Evolutionary conservation across 495 filamentous ascomycete species (phyloP).

Genomic region (Talaromyces ruber): DNA sequence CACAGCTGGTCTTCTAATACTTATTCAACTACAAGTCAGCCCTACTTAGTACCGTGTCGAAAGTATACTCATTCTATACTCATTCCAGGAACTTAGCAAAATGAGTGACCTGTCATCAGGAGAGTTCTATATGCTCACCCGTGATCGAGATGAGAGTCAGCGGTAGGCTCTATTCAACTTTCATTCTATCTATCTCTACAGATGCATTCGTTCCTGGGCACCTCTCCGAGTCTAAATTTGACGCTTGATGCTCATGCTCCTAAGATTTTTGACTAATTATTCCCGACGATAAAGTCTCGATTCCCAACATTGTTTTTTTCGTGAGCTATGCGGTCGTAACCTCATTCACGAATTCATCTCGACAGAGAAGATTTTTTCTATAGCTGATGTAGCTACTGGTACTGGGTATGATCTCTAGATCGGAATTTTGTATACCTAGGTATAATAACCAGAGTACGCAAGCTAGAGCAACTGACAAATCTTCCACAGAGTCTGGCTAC

Average conservation of each 20-base stretch:
- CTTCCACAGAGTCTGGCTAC: conserved; percentile 13
- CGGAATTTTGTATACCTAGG: neutral
- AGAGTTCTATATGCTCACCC: neutral
- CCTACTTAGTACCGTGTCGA: too few species aligned
- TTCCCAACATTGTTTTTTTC: conserved; percentile 17
- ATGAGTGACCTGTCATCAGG: neutral
- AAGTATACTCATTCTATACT: neutral
- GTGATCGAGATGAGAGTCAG: neutral
- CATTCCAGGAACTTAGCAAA: neutral
- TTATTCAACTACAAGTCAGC: too few species aligned
- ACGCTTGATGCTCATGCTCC: neutral
- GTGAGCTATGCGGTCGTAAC: conserved; percentile 11
- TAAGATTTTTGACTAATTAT: neutral
- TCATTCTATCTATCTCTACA: neutral
- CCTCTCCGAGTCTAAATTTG: too few species aligned
- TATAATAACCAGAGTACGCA: too few species aligned
- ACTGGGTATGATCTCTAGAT: conserved; percentile 19
- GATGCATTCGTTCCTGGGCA: neutral
- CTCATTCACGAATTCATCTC: conserved; percentile 24
- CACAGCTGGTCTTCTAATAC: too few species aligned
- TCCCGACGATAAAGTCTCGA: conserved; percentile 12
- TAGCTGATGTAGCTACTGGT: conserved; percentile 32
- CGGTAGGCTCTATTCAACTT: neutral
- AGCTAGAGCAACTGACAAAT: too few species aligned
- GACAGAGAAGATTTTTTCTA: conserved; percentile 7